Evolutionary conservation across 192 early-diverging fungal species (phyloP).

Genomic region (Funneliformis geosporum): DNA sequence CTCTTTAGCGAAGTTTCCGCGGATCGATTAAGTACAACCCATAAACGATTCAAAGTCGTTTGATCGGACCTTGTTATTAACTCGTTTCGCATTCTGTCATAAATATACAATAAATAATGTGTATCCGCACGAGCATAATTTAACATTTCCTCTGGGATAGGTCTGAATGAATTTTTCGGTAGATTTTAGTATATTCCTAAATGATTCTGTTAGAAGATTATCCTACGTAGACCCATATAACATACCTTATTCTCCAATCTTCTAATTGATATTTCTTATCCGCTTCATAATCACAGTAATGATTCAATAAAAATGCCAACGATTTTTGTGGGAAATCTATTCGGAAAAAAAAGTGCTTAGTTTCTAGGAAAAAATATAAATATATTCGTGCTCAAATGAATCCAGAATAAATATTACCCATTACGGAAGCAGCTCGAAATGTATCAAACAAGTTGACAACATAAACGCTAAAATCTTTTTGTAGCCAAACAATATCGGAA

Average conservation of each 20-base stretch:
- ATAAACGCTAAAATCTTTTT: slow-evolving; percentile 96
- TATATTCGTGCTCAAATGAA: neutral
- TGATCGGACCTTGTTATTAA: slow-evolving; percentile 66
- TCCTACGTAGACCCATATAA: neutral
- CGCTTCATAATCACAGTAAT: slow-evolving; percentile 76
- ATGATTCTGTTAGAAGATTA: neutral
- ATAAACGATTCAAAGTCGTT: slow-evolving; percentile 67
- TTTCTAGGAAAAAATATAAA: neutral
- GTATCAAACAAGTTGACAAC: slow-evolving; percentile 98
- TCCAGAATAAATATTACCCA: slow-evolving; percentile 45
- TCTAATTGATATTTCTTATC: slow-evolving; percentile 96
- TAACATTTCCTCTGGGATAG: slow-evolving; percentile 89
- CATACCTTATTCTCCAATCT: slow-evolving; percentile 92
- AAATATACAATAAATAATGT: slow-evolving; percentile 95
- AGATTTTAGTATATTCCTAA: no score
- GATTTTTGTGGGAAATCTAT: slow-evolving; percentile 74
- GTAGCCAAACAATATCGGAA: slow-evolving; percentile 93
- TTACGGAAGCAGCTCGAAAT: slow-evolving; percentile 84
- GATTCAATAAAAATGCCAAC: slow-evolving; percentile 78
- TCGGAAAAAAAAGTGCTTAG: neutral
- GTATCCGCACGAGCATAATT: slow-evolving; percentile 93
- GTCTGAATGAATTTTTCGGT: slow-evolving; percentile 49
- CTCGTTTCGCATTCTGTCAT: slow-evolving; percentile 88
- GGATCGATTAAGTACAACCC: slow-evolving; percentile 65
- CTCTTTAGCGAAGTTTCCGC: slow-evolving; percentile 62